Base-by-base conservation (phyloP, 495 filamentous ascomycete species). In the Xylaria intraflava region DNA sequence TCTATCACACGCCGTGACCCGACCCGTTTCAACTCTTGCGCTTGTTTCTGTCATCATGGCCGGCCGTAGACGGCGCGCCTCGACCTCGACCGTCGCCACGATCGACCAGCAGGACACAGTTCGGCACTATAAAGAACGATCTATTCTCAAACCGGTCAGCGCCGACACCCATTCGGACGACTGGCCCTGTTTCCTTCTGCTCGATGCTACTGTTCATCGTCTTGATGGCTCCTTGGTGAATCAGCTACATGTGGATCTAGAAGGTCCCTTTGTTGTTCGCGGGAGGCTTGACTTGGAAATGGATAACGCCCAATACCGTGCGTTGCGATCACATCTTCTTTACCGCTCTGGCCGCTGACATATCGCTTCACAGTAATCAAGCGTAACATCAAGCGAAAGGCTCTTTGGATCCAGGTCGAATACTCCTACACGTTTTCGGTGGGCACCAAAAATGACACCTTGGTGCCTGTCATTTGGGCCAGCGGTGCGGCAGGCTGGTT, bases 401-500 rank as follows among this genome's bases (percentile, higher is more conserved):
- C 72, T 8, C 77, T 79, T 30, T 72, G 78, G 53, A 81, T 92
- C 58, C 80, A 87, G 51, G 78, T 91, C 42, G 69, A 74, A 31
- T 72, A 79, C 42, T 83, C 87, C 0, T 73, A 72, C 8, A 71
- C 77, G 8, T 94, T 83, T 68, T 83, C 88, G 0, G 87, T 88
- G 61, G 86, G 85, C 17, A 78, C 62, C 8, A 64, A 64, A 44
- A 59, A 85, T 44, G 80, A 77, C 44, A 75, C 75, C 10, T 77
- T 83, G 58, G 76, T 74, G 19, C 73, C 83, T 31, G 76, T 79
- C 30, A 68, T 91, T 43, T 95, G 89, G 89, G 86, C 87, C 27
- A 80, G 82, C 30, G 88, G 89, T 43, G 68, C 74, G 53, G 81
- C 85, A n/a, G 89, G 87, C 50, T 92, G 88, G 87, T 92, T 83